Base-by-base conservation (phyloP, 352 stramenopile genomes). In the Globisporangium heterothallicum region DNA sequence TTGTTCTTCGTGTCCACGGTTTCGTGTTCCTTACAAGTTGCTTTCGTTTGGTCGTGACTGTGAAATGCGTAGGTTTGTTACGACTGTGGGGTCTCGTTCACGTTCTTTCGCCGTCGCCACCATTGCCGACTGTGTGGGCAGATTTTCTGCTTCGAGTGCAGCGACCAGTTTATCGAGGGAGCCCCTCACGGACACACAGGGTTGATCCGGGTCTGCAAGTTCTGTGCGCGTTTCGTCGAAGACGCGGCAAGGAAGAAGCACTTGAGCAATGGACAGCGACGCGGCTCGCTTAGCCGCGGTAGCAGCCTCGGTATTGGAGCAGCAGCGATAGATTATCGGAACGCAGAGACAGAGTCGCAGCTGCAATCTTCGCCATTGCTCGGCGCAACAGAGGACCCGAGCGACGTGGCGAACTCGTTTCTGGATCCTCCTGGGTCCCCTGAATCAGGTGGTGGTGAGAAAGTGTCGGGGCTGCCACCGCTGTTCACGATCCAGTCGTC, bases 121-220 rank as follows among this genome's bases (percentile, higher is more conserved):
- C 84, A 94, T 63, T 94, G 84, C 52, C 79, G 84, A n/a, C 60
- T 91, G 1, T 94, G 84, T 27, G 84, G 84, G 4, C 76, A 88
- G 62, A 92, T 94, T 49, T 94, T 92, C 36, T 94, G 84, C 49
- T 75, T 89, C 56, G 71, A 86, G 34, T 94, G 84, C 68, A 92
- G 84, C 53, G 78, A 77, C 47, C 66, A 83, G 25, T 90, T 91
- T 30, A 71, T 92, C 19, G 65, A 90, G n/a, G 74, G 78, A 34
- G 52, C 56, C 13, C 49, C 64, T 22, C 72, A 91, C 34, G 78
- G 74, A 0, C 84, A 88, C 36, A 59, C 56, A 13, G 68, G 73
- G 0, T 49, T 65, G 13, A 71, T 92, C 56, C 84, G 84, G 41
- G 76, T 92, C 30, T 94, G 84, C 59, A 84, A 84, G 21, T 87